phyloP scores from a whole-genome alignment of 768 basidiomycete genomes.

The Suillus subalutaceus region DNA sequence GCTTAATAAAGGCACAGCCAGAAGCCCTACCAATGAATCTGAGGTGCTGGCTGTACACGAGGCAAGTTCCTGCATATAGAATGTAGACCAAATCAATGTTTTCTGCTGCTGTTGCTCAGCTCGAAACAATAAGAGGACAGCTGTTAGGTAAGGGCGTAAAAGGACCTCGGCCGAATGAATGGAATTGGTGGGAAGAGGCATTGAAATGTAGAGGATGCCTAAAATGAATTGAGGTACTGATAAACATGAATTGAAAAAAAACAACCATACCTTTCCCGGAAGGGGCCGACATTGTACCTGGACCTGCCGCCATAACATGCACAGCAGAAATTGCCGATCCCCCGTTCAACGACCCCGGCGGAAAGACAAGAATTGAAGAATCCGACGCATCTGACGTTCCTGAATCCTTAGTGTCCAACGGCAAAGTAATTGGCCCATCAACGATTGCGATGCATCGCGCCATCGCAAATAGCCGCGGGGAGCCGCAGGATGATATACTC shows the following conservation, averaged over 20 bases:
- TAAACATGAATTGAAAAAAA: constrained; percentile 5
- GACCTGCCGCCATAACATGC: constrained; percentile 69
- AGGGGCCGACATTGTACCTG: constrained; percentile 75
- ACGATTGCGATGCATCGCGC: constrained; percentile 58
- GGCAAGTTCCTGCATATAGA: constrained; percentile 35
- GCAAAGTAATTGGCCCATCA: constrained; percentile 38
- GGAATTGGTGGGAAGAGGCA: constrained; percentile 42
- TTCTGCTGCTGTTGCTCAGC: constrained; percentile 9
- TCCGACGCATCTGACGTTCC: constrained; percentile 42
- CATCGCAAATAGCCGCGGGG: constrained; percentile 24
- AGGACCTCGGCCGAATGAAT: constrained; percentile 40
- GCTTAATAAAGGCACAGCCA: constrained; percentile 30
- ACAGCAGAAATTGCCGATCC: constrained; percentile 55
- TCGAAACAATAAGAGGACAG: constrained; percentile 37
- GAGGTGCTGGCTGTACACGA: constrained; percentile 8
- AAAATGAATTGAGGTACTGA: constrained; percentile 11
- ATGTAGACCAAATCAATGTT: constrained; percentile 61
- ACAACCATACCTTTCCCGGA: constrained; percentile 64
- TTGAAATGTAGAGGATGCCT: constrained; percentile 65
- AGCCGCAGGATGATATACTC: constrained; percentile 1
- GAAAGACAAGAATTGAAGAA: constrained; percentile 73
- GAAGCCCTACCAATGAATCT: constrained; percentile 11
- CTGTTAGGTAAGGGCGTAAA: constrained; percentile 60
- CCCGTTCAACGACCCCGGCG: constrained; percentile 57
- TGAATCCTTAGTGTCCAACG: constrained; percentile 27